Percentiles rank a stretch among this genome's conserved stretches.
These are phyloP conservation scores for Cornus florida DNA, from an alignment of 148 eudicot species.

Conservation along the genomic window DNA sequence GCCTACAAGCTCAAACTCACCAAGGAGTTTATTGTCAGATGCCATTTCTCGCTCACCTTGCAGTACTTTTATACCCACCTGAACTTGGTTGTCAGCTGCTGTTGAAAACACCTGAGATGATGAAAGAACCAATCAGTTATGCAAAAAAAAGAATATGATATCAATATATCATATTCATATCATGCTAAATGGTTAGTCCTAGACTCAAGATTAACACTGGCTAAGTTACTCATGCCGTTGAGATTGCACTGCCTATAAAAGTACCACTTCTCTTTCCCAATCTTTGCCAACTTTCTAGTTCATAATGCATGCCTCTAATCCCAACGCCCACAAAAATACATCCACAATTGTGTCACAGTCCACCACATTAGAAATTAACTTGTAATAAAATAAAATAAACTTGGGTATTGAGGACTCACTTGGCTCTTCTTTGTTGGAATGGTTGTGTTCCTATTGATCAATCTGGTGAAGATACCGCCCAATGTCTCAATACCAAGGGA, in stretches of 20 bases:
- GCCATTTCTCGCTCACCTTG: conserved; percentile 65
- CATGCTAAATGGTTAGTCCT: background rate
- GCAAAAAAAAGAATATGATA: too few species aligned
- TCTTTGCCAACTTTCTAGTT: background rate
- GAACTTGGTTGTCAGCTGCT: conserved; percentile 57
- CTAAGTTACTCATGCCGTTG: background rate
- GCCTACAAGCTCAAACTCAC: conserved; percentile 46
- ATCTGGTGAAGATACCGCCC: conserved; percentile 33
- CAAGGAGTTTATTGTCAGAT: conserved; percentile 43
- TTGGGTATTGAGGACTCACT: conserved; percentile 5
- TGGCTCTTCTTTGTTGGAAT: conserved; percentile 34
- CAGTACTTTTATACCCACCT: conserved; percentile 44
- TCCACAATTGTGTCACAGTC: too few species aligned
- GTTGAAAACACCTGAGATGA: conserved; percentile 45
- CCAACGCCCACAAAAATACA: background rate
- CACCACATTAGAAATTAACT: background rate
- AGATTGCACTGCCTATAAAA: background rate
- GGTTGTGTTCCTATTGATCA: conserved; percentile 33
- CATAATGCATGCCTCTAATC: background rate
- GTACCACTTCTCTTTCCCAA: too few species aligned
- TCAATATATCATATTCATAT: background rate
- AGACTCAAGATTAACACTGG: too few species aligned
- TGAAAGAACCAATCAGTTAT: background rate
- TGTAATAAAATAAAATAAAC: background rate
- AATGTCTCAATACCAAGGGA: conserved; percentile 33